phyloP scores from a whole-genome alignment of 2,329 filamentous ascomycete species.

The Aspergillus floridensis region DNA sequence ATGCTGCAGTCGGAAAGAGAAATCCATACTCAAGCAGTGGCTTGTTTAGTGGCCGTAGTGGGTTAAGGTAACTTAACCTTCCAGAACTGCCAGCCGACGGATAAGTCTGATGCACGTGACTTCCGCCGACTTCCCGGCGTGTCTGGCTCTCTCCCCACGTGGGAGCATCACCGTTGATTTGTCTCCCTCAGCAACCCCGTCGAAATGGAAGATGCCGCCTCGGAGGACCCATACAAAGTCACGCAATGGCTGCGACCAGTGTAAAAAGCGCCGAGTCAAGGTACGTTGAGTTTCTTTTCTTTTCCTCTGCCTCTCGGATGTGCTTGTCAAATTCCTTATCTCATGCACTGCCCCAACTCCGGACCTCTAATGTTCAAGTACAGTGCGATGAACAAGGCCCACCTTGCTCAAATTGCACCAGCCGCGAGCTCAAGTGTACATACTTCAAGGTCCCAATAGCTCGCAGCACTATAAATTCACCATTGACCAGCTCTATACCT shows the following conservation, averaged over 20 bases:
- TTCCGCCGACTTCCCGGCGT: too few species aligned
- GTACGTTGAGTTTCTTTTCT: constrained; percentile 21
- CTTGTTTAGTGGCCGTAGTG: too few species aligned
- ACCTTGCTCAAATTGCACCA: constrained; percentile 40
- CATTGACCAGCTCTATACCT: constrained; percentile 11
- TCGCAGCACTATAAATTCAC: constrained; percentile 8
- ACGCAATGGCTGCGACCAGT: constrained; percentile 42
- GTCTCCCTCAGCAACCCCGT: background rate
- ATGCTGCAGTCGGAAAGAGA: too few species aligned
- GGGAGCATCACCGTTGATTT: background rate
- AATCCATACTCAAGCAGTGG: too few species aligned
- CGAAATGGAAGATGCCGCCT: constrained; percentile 31
- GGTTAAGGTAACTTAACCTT: too few species aligned
- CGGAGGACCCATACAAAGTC: constrained; percentile 44
- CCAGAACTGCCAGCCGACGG: too few species aligned
- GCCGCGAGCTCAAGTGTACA: constrained; percentile 34
- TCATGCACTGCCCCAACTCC: background rate
- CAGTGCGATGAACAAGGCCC: constrained; percentile 42
- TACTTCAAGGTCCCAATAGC: constrained; percentile 24
- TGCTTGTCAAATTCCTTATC: background rate
- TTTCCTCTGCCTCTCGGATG: background rate
- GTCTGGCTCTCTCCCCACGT: background rate
- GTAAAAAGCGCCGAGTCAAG: constrained; percentile 44
- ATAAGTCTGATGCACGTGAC: too few species aligned
- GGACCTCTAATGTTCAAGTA: constrained; percentile 8